Evolutionary conservation across 148 eudicot genomes (phyloP).

Genomic region (Simmondsia chinensis): DNA sequence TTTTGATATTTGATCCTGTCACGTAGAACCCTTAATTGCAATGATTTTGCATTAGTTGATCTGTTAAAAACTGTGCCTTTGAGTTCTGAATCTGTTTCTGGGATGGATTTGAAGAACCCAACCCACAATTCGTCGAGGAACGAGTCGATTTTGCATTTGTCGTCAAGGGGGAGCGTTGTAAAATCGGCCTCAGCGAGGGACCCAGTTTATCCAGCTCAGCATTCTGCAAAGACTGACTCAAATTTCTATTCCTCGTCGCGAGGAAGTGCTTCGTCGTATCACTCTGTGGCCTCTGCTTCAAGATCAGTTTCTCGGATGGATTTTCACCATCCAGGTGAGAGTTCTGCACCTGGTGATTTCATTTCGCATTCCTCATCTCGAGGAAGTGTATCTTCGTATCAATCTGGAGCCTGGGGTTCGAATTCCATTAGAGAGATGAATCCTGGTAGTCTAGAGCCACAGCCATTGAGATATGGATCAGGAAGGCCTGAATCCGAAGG

Average conservation of each 20-base stretch:
- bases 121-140: conserved; percentile 16
- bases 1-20: conserved; percentile 49
- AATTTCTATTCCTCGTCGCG: conserved; percentile 14
- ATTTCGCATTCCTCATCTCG: conserved; percentile 24
- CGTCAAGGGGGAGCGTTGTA: conserved; percentile 24
- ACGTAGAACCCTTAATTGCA: conserved; percentile 26
- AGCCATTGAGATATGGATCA: conserved; percentile 60
- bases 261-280: conserved; percentile 16
- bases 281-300: conserved; percentile 3
- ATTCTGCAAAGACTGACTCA: conserved; percentile 16
- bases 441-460: conserved; percentile 44
- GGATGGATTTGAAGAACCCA: conserved; percentile 30
- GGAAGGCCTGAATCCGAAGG: conserved; percentile 61
- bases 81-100: conserved; percentile 16
- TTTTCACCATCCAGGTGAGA: conserved; percentile 15
- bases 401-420: conserved; percentile 27
- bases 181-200: conserved; percentile 11
- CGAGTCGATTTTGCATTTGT: conserved; percentile 24
- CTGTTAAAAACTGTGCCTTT: conserved; percentile 17
- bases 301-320: conserved; percentile 14
- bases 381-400: conserved; percentile 39
- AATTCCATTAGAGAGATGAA: conserved; percentile 54
- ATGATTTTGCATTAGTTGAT: conserved; percentile 24
- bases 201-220: conserved; percentile 8
- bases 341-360: conserved; percentile 13